Conservation (phyloP, 495 filamentous ascomycete species). For the Neohortaea acidophila region DNA sequence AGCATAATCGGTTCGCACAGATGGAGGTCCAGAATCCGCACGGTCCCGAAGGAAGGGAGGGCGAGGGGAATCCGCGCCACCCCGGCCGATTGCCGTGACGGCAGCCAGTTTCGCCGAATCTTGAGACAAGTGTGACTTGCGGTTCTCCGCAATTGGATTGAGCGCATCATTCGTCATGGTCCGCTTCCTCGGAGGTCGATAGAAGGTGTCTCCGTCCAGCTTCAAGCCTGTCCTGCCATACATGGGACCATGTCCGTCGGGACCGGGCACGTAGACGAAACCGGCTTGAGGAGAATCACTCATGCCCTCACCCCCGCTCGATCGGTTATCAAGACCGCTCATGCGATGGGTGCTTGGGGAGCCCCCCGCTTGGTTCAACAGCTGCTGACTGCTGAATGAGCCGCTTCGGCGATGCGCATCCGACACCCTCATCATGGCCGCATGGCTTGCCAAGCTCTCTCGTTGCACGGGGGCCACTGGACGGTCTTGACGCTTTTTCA, state of each 20-base stretch:
- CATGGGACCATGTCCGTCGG: too few relatives aligned
- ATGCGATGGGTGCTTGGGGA: conserved; percentile 7
- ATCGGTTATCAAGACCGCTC: conserved; percentile 15
- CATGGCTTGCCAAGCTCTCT: conserved; percentile 63
- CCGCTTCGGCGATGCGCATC: conserved; percentile 59
- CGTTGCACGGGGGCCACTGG: conserved; percentile 31
- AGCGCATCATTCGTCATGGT: conserved; percentile 40
- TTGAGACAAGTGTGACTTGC: conserved; percentile 34
- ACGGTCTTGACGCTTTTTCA: conserved; percentile 13
- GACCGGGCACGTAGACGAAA: conserved; percentile 52
- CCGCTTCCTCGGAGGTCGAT: conserved; percentile 62
- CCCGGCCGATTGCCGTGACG: conserved; percentile 11
- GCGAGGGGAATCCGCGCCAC: conserved; percentile 23
- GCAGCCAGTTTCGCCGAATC: conserved; percentile 24
- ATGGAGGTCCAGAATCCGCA: conserved; percentile 1
- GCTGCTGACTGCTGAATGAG: conserved; percentile 65
- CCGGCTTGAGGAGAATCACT: conserved; percentile 2
- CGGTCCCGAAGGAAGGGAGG: conserved; percentile 25
- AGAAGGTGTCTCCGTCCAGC: conserved; percentile 39
- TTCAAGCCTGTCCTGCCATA: not conserved
- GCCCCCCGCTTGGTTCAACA: conserved; percentile 31
- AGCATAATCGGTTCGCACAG: conserved; percentile 49
- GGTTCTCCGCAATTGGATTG: conserved; percentile 29
- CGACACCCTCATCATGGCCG: conserved; percentile 56
- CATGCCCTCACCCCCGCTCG: conserved; percentile 2